Conservation (phyloP, 108 stramenopile species). For the Nitzschia sp. region DNA sequence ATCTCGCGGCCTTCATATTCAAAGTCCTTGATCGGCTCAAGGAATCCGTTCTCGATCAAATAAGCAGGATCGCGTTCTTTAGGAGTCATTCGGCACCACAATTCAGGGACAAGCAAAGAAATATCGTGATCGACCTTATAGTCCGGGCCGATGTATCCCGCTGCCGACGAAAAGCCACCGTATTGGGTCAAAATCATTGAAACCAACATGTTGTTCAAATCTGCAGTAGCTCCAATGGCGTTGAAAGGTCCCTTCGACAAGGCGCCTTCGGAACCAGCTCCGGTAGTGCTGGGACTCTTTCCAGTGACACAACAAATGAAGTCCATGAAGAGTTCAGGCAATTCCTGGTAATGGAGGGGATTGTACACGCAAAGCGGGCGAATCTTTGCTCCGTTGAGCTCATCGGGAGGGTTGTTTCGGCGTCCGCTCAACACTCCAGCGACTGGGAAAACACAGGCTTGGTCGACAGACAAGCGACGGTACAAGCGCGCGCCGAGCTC, state of each 20-base stretch:
- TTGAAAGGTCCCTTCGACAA: conserved; percentile 61
- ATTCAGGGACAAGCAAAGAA: conserved; percentile 49
- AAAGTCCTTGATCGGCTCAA: conserved; percentile 56
- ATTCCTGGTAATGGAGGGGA: conserved; percentile 59
- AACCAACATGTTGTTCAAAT: conserved; percentile 58
- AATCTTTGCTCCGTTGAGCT: conserved; percentile 54
- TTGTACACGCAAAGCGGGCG: conserved; percentile 60
- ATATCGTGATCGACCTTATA: conserved; percentile 67
- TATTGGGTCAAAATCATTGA: conserved; percentile 60
- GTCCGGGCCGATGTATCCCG: conserved; percentile 58
- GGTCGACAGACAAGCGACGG: conserved; percentile 41
- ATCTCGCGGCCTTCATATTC: conserved; percentile 47
- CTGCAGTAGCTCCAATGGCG: conserved; percentile 60
- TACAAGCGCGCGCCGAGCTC: conserved; percentile 56
- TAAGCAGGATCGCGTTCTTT: conserved; percentile 44
- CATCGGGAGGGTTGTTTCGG: conserved; percentile 63
- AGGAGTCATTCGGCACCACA: conserved; percentile 64
- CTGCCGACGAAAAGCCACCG: conserved; percentile 53
- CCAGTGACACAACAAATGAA: conserved; percentile 64
- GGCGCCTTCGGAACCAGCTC: conserved; percentile 58
- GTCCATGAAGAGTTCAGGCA: conserved; percentile 62
- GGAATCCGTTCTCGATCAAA: conserved; percentile 48
- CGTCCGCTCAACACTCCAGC: conserved; percentile 57
- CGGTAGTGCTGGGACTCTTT: conserved; percentile 55
- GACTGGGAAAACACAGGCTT: conserved; percentile 60